These are phyloP conservation scores for Pseudopyrenochaeta lycopersici DNA, from an alignment of 2,329 filamentous ascomycete genomes.

Conservation along the genomic window DNA sequence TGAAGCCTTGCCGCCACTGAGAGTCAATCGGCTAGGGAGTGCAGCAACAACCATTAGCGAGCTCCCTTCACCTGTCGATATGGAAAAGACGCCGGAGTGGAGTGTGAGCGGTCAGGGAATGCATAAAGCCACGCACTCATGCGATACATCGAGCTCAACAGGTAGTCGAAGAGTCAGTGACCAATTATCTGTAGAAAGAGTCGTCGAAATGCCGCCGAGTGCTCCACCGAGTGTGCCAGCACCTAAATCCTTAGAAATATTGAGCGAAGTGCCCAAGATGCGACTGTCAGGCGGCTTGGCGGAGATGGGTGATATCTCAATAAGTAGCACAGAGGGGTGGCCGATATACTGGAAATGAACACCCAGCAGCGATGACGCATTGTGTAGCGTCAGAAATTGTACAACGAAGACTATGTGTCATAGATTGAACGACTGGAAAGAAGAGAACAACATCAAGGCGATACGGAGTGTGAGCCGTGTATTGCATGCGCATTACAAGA, in stretches of 20 bases:
- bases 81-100: not conserved
- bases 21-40: slow-evolving; percentile 7
- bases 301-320: slow-evolving; percentile 10
- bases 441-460: too few relatives aligned
- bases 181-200: not conserved
- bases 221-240: not conserved
- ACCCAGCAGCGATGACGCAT: too few relatives aligned
- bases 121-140: not conserved
- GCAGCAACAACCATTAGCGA: slow-evolving; percentile 9
- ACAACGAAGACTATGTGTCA: too few relatives aligned
- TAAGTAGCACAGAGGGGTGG: slow-evolving; percentile 8
- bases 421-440: too few relatives aligned
- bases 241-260: not conserved
- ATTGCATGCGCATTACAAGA: too few relatives aligned
- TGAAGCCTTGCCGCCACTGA: slow-evolving; percentile 5
- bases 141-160: not conserved
- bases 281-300: slow-evolving; percentile 12
- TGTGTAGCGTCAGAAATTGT: too few relatives aligned
- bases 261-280: slow-evolving; percentile 7
- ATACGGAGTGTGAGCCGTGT: too few relatives aligned
- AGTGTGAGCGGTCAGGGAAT: not conserved
- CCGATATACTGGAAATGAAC: slow-evolving; percentile 11
- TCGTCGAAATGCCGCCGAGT: not conserved
- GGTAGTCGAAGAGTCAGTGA: not conserved
- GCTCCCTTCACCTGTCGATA: not conserved